Evolutionary conservation across 228 moss, liverwort and hornwort species (phyloP).

Genomic region (Sphagnum magellanicum): DNA sequence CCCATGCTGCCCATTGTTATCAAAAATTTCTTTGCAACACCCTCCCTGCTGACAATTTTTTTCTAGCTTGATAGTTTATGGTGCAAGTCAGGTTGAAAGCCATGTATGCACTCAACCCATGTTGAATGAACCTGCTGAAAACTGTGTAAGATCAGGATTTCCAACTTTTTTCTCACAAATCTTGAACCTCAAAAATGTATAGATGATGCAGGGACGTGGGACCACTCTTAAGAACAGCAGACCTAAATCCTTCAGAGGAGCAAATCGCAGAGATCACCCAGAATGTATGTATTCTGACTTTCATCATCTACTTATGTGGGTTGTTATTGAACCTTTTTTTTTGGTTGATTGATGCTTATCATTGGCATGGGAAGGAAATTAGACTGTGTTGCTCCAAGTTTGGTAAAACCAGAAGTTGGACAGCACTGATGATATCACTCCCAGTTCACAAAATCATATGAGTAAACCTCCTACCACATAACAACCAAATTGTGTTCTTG

Average conservation of each 20-base stretch:
- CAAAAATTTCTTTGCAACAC: too few species aligned
- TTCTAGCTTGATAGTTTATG: too few species aligned
- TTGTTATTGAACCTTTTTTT: not conserved
- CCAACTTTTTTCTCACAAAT: not conserved
- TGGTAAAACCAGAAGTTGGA: not conserved
- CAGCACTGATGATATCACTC: too few species aligned
- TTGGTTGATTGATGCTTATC: not conserved
- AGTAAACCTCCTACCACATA: too few species aligned
- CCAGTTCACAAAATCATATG: not conserved
- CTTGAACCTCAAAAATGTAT: not conserved
- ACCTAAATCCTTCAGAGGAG: constrained; percentile 37
- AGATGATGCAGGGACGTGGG: constrained; percentile 33
- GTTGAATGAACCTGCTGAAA: not conserved
- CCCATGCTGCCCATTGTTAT: not conserved
- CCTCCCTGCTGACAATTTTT: too few species aligned
- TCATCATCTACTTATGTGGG: not conserved
- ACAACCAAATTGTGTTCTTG: too few species aligned
- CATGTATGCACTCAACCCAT: too few species aligned
- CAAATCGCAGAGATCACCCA: constrained; percentile 31
- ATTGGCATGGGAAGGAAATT: not conserved
- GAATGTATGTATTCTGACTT: constrained; percentile 12
- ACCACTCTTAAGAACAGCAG: constrained; percentile 31
- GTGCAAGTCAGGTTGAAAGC: too few species aligned
- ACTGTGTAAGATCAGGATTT: not conserved
- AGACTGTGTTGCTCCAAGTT: too few species aligned